Percentiles rank a stretch among this genome's conserved stretches.
These are phyloP conservation scores for Nothophoma quercina DNA, from an alignment of 2,329 filamentous ascomycete genomes.

Conservation along the genomic window DNA sequence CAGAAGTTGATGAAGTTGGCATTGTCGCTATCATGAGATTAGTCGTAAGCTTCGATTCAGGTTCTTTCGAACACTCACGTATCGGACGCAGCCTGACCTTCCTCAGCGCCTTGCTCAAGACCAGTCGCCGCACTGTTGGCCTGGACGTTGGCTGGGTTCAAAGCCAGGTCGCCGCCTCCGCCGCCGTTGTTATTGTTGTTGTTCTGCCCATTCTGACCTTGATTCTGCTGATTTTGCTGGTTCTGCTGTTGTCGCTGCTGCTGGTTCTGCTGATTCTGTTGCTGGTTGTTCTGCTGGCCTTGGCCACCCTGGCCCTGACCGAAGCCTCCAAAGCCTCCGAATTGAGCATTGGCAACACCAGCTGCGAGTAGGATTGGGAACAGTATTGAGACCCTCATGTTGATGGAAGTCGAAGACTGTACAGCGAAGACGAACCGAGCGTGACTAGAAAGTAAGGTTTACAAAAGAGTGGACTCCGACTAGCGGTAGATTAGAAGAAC, in stretches of 20 bases:
- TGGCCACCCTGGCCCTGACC: constrained; percentile 12
- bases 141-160: constrained; percentile 55
- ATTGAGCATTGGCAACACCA: constrained; percentile 45
- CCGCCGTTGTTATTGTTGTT: constrained; percentile 26
- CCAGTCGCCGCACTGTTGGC: constrained; percentile 52
- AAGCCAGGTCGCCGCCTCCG: constrained; percentile 26
- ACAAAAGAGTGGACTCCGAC: constrained; percentile 49
- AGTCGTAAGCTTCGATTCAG: neutral
- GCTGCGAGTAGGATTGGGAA: constrained; percentile 45
- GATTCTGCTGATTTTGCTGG: constrained; percentile 13
- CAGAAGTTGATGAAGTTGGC: constrained; percentile 70
- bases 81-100: constrained; percentile 54
- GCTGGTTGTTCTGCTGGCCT: constrained; percentile 2
- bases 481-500: constrained; percentile 49
- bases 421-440: constrained; percentile 6
- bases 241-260: constrained; percentile 24
- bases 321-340: constrained; percentile 22
- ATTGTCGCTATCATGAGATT: constrained; percentile 48
- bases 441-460: constrained; percentile 29
- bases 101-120: constrained; percentile 47
- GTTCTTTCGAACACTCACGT: constrained; percentile 48
- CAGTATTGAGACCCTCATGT: constrained; percentile 48
- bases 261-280: constrained; percentile 22
- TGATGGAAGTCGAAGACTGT: constrained; percentile 18
- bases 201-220: constrained; percentile 7